Evolutionary conservation across 1,139 yeast genomes (phyloP).

Genomic region (Debaryomyces coudertii): DNA sequence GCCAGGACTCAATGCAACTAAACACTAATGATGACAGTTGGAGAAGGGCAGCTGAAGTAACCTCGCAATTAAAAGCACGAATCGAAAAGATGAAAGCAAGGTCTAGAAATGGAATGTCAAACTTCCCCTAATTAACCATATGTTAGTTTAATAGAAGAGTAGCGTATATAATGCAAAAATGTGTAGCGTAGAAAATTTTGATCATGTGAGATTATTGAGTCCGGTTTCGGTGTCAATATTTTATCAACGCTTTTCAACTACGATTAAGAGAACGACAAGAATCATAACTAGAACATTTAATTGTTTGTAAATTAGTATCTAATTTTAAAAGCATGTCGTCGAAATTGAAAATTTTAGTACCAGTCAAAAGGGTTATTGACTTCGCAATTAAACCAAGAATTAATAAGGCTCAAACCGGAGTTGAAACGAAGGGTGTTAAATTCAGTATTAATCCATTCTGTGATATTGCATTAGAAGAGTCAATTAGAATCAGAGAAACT

Average conservation of each 20-base stretch:
- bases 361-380: conserved; percentile 93
- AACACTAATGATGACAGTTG: conserved; percentile 72
- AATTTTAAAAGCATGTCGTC: conserved; percentile 21
- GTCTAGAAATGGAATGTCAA: conserved; percentile 31
- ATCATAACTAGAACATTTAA: neutral
- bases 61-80: conserved; percentile 80
- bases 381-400: conserved; percentile 92
- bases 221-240: conserved; percentile 10
- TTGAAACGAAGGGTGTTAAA: conserved; percentile 89
- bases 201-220: conserved; percentile 6
- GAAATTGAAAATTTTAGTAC: conserved; percentile 80
- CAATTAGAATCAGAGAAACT: conserved; percentile 73
- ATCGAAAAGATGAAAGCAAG: conserved; percentile 88
- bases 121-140: conserved; percentile 7
- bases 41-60: conserved; percentile 89
- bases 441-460: conserved; percentile 96
- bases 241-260: conserved; percentile 1
- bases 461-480: conserved; percentile 95
- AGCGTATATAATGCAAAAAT: neutral
- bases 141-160: neutral
- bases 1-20: conserved; percentile 27
- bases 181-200: neutral
- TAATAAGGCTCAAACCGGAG: conserved; percentile 82
- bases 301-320: neutral
- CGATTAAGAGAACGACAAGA: neutral